These are phyloP conservation scores for Cyclotella atomus DNA, from an alignment of 108 stramenopile genomes.

Conservation along the genomic window DNA sequence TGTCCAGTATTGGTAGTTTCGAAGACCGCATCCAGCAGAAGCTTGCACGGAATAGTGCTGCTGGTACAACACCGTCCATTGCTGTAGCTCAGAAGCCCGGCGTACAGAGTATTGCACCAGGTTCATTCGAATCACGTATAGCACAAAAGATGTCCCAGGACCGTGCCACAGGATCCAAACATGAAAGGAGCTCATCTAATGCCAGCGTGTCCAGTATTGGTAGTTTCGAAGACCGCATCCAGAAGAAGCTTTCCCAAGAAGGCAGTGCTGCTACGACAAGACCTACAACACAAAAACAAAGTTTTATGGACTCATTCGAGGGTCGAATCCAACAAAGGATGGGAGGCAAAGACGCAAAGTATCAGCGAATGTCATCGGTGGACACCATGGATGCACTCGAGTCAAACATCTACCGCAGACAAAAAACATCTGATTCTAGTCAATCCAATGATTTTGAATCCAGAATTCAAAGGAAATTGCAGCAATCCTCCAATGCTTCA, in stretches of 20 bases:
- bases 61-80: background rate
- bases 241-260: background rate
- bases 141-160: background rate
- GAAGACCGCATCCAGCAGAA: conserved; percentile 6
- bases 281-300: no score
- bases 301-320: background rate
- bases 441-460: no score
- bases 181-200: background rate
- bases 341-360: no score
- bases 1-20: background rate
- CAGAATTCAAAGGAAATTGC: background rate
- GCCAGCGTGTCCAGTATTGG: background rate
- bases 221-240: background rate
- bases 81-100: background rate
- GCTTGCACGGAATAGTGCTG: background rate
- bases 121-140: background rate
- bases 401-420: background rate
- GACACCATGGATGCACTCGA: conserved; percentile 1
- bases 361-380: background rate
- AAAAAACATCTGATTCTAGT: background rate
- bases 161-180: background rate
- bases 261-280: background rate
- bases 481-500: background rate
- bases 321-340: conserved; percentile 7
- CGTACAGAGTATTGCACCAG: background rate